Base-by-base conservation (phyloP, 2,329 filamentous ascomycete species). In the Aspergillus sp. region DNA sequence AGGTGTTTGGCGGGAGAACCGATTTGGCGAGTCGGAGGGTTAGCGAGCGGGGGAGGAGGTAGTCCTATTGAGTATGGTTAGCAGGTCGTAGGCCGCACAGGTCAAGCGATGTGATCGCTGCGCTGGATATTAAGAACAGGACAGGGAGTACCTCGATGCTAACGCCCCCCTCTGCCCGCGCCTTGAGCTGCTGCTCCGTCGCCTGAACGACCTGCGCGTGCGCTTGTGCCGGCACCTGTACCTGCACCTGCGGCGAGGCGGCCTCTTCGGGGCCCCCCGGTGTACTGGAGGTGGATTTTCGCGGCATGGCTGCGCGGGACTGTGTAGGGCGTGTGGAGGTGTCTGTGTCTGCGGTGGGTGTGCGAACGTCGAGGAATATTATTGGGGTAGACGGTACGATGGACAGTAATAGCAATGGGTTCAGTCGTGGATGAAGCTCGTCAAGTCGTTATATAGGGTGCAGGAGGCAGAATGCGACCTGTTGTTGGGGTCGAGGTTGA, bases 1-100 rank as follows among this genome's bases (percentile, higher is more conserved):
- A 79, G 14, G 84, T 87, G 66, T 87, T 86, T 4, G 84, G 76
- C 1, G 84, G 84, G 3, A 87, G 74, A 5, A 85, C 82, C 51
- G 83, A 81, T 69, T 86, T 86, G 11, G 83, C 82, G 17, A 87
- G 78, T 21, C 84, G 79, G 50, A 81, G 77, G 21, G 85, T 80
- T 65, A 86, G 79, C 4, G 82, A 82, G 55, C 83, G 83, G 16
- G 84, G 84, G 38, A 87, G 78, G 51, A 81, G 81, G 56, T 85
- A 81, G 59, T 87, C 84, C 81, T 83, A 31, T 50, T 20, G 41
- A 34, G 31, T 38, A 25, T 50, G 38, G 29, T 47, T 34, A 40
- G 23, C 47, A 29, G 41, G 7, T 3, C 0, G 45, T 46, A 5
- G 23, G 23, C 17, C 11, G 31, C 23, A 40, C 29, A 20, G 5